A percentile compares a stretch with the other conserved stretches of the same genome.
Evolutionary conservation across 2,329 filamentous ascomycete genomes (phyloP).

Genomic region (Colletotrichum viniferum): DNA sequence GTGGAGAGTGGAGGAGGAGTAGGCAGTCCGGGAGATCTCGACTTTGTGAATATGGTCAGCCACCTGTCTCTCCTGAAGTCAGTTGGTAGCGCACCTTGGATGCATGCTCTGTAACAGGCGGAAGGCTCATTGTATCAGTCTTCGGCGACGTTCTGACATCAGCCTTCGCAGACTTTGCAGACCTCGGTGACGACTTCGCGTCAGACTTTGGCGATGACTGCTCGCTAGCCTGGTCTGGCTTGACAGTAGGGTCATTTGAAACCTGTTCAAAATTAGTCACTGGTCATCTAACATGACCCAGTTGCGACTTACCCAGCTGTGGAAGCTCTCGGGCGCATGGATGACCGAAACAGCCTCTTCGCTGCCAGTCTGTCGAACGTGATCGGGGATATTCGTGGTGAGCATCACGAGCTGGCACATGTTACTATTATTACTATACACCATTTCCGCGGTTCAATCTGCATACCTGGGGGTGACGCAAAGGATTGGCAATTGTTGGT

Average conservation of each 20-base stretch:
- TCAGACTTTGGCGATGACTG: conserved; percentile 42
- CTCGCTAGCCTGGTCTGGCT: conserved; percentile 37
- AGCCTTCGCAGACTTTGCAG: background rate
- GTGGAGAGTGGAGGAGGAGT: conserved; percentile 77
- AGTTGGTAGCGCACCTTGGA: conserved; percentile 35
- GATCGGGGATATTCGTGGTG: conserved; percentile 61
- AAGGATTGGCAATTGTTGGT: conserved; percentile 37
- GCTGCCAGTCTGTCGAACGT: conserved; percentile 62
- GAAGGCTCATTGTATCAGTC: conserved; percentile 38
- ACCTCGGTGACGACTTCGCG: conserved; percentile 25
- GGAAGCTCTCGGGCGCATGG: conserved; percentile 84
- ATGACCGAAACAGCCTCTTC: conserved; percentile 91
- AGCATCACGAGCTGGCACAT: conserved; percentile 52
- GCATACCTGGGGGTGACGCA: conserved; percentile 43
- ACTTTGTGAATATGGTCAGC: conserved; percentile 22
- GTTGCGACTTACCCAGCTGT: conserved; percentile 70
- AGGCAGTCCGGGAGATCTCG: conserved; percentile 46
- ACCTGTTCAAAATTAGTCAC: conserved; percentile 39
- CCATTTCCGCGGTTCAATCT: background rate
- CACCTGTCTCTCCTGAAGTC: background rate
- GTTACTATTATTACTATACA: background rate
- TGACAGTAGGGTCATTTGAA: conserved; percentile 42
- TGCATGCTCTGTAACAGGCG: conserved; percentile 37
- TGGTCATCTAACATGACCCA: background rate
- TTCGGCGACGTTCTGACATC: conserved; percentile 38